These are phyloP conservation scores for Clavariopsis aquatica DNA, from an alignment of 495 filamentous ascomycete species.

Conservation along the genomic window DNA sequence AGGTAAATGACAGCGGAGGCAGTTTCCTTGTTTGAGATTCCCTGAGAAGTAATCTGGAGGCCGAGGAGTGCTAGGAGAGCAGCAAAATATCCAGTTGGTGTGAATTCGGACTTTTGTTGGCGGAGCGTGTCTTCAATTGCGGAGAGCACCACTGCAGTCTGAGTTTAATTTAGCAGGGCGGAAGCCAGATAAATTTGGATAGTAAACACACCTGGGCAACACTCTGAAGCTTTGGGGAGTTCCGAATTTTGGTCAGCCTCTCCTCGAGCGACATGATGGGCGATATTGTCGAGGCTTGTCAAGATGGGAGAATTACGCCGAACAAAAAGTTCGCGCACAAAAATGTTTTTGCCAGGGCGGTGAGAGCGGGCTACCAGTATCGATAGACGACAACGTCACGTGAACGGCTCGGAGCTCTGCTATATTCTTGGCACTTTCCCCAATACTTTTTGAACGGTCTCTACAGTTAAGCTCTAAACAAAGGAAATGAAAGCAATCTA, in stretches of 20 bases:
- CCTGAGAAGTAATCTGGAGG: conserved; percentile 63
- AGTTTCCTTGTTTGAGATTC: conserved; percentile 77
- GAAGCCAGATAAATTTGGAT: background rate
- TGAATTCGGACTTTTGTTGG: conserved; percentile 77
- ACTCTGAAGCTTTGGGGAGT: conserved; percentile 89
- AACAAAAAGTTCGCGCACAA: conserved; percentile 26
- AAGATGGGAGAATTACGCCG: conserved; percentile 1
- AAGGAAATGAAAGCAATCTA: no score
- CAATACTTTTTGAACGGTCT: no score
- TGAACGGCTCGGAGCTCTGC: no score
- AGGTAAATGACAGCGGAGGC: conserved; percentile 91
- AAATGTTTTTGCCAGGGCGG: conserved; percentile 17
- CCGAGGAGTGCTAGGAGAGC: conserved; percentile 86
- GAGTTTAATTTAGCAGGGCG: conserved; percentile 8
- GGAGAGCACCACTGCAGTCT: conserved; percentile 85
- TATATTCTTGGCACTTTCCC: no score
- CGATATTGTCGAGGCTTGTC: background rate
- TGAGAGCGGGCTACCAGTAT: conserved; percentile 3
- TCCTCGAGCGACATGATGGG: conserved; percentile 71
- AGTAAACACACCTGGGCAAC: conserved; percentile 71
- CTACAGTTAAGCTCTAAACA: no score
- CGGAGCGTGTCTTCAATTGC: conserved; percentile 90
- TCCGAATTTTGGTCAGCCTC: conserved; percentile 90
- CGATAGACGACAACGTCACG: background rate
- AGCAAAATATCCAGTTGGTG: conserved; percentile 91